These are phyloP conservation scores for Metschnikowia lunata DNA, from an alignment of 805 yeast genomes.

Conservation along the genomic window DNA sequence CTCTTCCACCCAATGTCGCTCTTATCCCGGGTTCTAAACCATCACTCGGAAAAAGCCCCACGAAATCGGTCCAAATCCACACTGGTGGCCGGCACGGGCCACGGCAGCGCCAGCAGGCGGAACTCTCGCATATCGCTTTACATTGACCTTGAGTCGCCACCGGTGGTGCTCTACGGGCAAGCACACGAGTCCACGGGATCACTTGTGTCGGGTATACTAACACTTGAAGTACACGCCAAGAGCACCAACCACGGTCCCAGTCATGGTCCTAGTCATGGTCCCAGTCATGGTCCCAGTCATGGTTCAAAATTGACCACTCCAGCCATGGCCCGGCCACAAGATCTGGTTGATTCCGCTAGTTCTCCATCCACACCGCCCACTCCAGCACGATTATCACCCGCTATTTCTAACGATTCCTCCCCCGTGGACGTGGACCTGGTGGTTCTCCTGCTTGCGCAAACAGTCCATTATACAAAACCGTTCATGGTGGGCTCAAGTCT, in stretches of 20 bases:
- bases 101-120: conserved; percentile 1
- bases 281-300: not conserved
- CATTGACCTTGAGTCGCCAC: conserved; percentile 82
- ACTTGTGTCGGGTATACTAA: conserved; percentile 72
- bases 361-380: conserved; percentile 4
- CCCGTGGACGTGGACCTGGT: conserved; percentile 44
- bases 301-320: not conserved
- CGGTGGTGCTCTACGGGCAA: conserved; percentile 77
- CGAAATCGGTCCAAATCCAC: conserved; percentile 1
- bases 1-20: conserved; percentile 18
- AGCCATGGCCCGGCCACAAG: not conserved
- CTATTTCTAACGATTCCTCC: not conserved
- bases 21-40: conserved; percentile 20
- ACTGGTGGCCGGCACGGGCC: not conserved
- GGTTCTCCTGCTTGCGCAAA: conserved; percentile 66
- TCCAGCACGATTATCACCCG: not conserved
- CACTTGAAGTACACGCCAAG: conserved; percentile 32
- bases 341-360: not conserved
- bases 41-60: conserved; percentile 16
- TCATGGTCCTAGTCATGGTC: not conserved
- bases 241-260: not conserved
- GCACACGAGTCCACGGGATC: conserved; percentile 82
- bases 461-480: conserved; percentile 61
- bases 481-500: conserved; percentile 50
- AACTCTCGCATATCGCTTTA: conserved; percentile 37